Percentiles rank a stretch among this genome's conserved stretches.
Conservation (phyloP, 2,329 filamentous ascomycete species). For the Talaromyces sp. region DNA sequence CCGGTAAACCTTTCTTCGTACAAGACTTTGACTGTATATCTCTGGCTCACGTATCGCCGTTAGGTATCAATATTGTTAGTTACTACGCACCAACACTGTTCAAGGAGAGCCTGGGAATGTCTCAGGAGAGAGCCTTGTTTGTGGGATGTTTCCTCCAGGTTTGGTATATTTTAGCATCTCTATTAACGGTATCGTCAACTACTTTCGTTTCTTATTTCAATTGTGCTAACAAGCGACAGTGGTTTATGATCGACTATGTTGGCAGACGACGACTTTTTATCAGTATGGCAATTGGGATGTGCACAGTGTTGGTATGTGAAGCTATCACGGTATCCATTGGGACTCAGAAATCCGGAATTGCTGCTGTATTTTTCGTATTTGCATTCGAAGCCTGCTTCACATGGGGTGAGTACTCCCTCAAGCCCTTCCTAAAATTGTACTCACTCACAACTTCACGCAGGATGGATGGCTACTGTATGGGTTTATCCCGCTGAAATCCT, state of each 20-base stretch:
- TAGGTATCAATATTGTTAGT: slow-evolving; percentile 26
- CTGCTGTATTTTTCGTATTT: slow-evolving; percentile 28
- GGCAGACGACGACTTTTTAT: slow-evolving; percentile 18
- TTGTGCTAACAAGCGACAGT: slow-evolving; percentile 5
- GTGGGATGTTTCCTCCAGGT: slow-evolving; percentile 32
- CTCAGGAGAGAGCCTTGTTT: slow-evolving; percentile 24
- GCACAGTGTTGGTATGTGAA: slow-evolving; percentile 26
- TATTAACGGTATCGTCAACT: slow-evolving; percentile 29
- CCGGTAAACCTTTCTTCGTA: slow-evolving; percentile 16
- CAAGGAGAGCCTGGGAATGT: slow-evolving; percentile 27
- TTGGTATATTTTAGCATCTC: slow-evolving; percentile 33
- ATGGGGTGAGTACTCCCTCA: slow-evolving; percentile 16
- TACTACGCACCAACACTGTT: slow-evolving; percentile 32
- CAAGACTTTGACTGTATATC: background rate
- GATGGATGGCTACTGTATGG: slow-evolving; percentile 27
- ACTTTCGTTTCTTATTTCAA: slow-evolving; percentile 10
- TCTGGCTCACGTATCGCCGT: no score
- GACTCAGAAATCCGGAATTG: slow-evolving; percentile 15
- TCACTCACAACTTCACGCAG: background rate
- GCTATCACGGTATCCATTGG: slow-evolving; percentile 25
- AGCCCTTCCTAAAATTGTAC: background rate
- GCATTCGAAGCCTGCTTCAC: slow-evolving; percentile 28
- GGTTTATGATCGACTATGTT: slow-evolving; percentile 19
- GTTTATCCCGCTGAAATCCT: slow-evolving; percentile 27
- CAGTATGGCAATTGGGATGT: slow-evolving; percentile 24